Evolutionary conservation across 371 early-diverging fungal species (phyloP), one percentile per base, ranked within the genome.

Genomic region (Parasitella parasitica): DNA sequence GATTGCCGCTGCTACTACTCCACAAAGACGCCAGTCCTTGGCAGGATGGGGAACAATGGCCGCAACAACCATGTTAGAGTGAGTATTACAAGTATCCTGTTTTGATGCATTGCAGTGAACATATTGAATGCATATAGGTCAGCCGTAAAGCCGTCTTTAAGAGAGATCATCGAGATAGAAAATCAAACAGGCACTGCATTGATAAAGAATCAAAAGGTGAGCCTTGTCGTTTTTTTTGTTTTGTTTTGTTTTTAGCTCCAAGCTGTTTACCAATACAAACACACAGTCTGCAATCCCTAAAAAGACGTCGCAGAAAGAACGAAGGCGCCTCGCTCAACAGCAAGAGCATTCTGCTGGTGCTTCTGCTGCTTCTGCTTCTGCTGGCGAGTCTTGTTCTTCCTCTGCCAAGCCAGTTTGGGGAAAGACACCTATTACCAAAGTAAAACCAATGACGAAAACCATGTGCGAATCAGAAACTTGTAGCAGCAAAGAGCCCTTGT

Each of bases 231-330:
- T n/a, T n/a, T n/a, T n/a, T n/a, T n/a, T n/a, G n/a, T n/a, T n/a
- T n/a, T n/a, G n/a, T n/a, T n/a, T n/a, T n/a, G n/a, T n/a, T n/a
- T n/a, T n/a, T n/a, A n/a, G n/a, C n/a, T n/a, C n/a, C n/a, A n/a
- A n/a, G n/a, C n/a, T n/a, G n/a, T n/a, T n/a, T n/a, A n/a, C n/a
- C n/a, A n/a, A n/a, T n/a, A n/a, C n/a, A n/a, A n/a, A n/a, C n/a
- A n/a, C 8, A 43, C 64, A 52, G 63, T 34, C 63, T 13, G 28
- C 57, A 51, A 30, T 54, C 9, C 57, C 58, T 8, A 80, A 80
- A 57, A 82, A 82, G 55, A 51, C 71, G 0, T 82, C 82, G 7
- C 82, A 82, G 57, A 78, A 75, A 30, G 82, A 82, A 41, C 55
- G 79, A 49, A 64, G 72, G 11, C 76, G 71, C 26, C 22, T 78